Evolutionary conservation across 2,329 filamentous ascomycete species (phyloP).

Genomic region (Pseudogymnoascus pannorum): DNA sequence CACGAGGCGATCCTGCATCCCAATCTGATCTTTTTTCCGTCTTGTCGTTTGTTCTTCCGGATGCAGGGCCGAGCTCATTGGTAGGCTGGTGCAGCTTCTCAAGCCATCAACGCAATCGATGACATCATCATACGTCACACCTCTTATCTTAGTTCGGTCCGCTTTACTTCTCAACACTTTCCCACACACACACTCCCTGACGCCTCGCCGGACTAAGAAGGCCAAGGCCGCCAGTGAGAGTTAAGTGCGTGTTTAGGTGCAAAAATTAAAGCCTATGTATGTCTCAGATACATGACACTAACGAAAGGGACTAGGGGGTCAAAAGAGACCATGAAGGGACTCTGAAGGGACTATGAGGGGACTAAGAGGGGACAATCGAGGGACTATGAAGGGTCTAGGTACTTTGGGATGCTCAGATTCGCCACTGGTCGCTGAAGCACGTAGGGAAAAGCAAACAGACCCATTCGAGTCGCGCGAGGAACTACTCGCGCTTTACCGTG

Average conservation of each 20-base stretch:
- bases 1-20: neutral
- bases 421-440: neutral
- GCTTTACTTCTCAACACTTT: neutral
- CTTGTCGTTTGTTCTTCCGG: neutral
- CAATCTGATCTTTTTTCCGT: neutral
- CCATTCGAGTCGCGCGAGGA: neutral
- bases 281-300: neutral
- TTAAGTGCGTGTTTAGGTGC: neutral
- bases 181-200: neutral
- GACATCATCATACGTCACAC: neutral
- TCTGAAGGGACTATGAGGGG: neutral
- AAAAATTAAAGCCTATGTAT: constrained; percentile 4
- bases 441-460: neutral
- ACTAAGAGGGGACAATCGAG: no score
- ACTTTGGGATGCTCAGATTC: neutral
- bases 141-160: neutral
- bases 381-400: neutral
- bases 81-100: neutral
- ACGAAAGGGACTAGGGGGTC: neutral
- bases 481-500: neutral
- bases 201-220: neutral
- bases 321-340: neutral
- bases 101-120: constrained; percentile 1
- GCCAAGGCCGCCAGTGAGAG: neutral
- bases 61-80: neutral